Evolutionary conservation across 805 yeast species (phyloP).

Genomic region (Nakazawaea wickerhamii): DNA sequence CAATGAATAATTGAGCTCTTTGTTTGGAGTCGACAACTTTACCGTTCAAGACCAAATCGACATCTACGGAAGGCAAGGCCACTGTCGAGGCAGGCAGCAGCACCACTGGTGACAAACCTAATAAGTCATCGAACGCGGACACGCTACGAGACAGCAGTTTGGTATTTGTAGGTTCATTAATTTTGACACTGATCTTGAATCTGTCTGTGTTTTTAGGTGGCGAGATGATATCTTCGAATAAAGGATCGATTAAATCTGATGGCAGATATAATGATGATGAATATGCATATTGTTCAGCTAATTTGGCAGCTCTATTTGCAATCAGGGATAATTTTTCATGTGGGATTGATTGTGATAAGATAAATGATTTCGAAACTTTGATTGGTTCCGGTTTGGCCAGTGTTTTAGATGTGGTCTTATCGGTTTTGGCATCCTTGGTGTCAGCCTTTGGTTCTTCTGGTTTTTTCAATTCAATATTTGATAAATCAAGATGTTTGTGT

Average conservation of each 20-base stretch:
- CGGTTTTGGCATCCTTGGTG: constrained; percentile 15
- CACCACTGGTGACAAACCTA: constrained; percentile 13
- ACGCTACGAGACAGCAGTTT: constrained; percentile 14
- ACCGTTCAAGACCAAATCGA: constrained; percentile 31
- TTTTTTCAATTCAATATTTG: constrained; percentile 50
- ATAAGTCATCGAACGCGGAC: constrained; percentile 25
- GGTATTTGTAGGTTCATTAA: constrained; percentile 20
- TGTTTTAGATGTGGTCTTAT: constrained; percentile 24
- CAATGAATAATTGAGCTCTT: constrained; percentile 34
- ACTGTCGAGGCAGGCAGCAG: constrained; percentile 12
- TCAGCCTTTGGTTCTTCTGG: constrained; percentile 21
- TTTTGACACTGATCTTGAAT: constrained; percentile 31
- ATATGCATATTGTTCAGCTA: constrained; percentile 41
- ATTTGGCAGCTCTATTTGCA: constrained; percentile 38
- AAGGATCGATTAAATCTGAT: constrained; percentile 50
- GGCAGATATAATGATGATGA: constrained; percentile 26
- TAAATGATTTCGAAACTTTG: constrained; percentile 26
- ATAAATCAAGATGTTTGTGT: constrained; percentile 62
- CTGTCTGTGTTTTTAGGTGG: constrained; percentile 38
- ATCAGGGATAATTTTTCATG: constrained; percentile 26
- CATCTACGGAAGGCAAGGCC: constrained; percentile 27
- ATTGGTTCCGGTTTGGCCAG: constrained; percentile 30
- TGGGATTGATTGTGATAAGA: constrained; percentile 24
- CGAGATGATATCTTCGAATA: constrained; percentile 54
- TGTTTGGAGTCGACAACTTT: constrained; percentile 39